Conservation (phyloP, 2,329 filamentous ascomycete genomes). For the Trichoderma polysporum region DNA sequence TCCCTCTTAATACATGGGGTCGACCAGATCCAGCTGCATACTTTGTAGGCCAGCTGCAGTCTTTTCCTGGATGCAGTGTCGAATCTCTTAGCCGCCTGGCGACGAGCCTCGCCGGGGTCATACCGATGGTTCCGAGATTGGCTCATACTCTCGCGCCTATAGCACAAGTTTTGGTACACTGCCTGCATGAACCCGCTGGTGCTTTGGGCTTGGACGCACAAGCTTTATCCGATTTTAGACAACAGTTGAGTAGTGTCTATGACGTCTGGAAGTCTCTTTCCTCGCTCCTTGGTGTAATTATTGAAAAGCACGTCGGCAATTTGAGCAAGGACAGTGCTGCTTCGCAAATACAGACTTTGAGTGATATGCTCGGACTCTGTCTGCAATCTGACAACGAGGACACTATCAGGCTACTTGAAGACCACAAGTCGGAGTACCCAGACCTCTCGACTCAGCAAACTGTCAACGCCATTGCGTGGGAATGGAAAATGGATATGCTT, state of each 20-base stretch:
- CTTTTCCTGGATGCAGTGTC: constrained; percentile 44
- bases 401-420: constrained; percentile 33
- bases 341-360: constrained; percentile 41
- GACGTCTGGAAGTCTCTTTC: constrained; percentile 46
- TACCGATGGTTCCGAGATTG: constrained; percentile 48
- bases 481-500: constrained; percentile 70
- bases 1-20: constrained; percentile 16
- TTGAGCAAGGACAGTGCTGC: constrained; percentile 48
- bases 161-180: constrained; percentile 37
- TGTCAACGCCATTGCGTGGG: constrained; percentile 53
- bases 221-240: constrained; percentile 28
- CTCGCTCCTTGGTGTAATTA: constrained; percentile 43
- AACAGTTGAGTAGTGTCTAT: constrained; percentile 42
- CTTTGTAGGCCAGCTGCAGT: constrained; percentile 47
- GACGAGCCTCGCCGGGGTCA: constrained; percentile 39
- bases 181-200: constrained; percentile 34
- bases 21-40: constrained; percentile 28
- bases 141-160: constrained; percentile 44
- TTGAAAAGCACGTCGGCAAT: constrained; percentile 57
- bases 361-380: constrained; percentile 44
- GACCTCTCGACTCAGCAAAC: constrained; percentile 40
- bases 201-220: constrained; percentile 26
- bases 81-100: constrained; percentile 44
- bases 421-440: constrained; percentile 34
- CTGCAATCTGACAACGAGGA: constrained; percentile 40